Evolutionary conservation across 306 rosid genomes (phyloP).

Genomic region (Pyrus bretschneideri): DNA sequence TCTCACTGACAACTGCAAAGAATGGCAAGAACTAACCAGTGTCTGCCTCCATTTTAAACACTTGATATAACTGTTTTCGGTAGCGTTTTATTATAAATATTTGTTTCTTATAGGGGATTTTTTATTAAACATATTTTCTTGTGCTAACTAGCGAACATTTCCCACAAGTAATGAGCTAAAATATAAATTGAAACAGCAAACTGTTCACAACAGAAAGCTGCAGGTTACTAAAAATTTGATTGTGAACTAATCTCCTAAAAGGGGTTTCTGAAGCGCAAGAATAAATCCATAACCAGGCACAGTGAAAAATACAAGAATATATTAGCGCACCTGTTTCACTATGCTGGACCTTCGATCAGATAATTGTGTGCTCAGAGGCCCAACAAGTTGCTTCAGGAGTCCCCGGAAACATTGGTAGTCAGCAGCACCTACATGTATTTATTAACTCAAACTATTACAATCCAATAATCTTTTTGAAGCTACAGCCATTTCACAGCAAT

Average conservation of each 20-base stretch:
- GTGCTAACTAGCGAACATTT: neutral
- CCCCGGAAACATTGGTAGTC: slow-evolving; percentile 83
- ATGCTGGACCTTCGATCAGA: slow-evolving; percentile 97
- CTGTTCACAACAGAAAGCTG: neutral
- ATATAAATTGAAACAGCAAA: neutral
- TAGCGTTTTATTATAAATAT: neutral
- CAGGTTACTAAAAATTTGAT: neutral
- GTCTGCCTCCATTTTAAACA: neutral
- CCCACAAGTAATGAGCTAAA: neutral
- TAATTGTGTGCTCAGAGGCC: slow-evolving; percentile 81
- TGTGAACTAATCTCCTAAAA: slow-evolving; percentile 1
- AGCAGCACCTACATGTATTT: slow-evolving; percentile 52
- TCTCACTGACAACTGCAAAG: slow-evolving; percentile 5
- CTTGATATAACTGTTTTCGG: neutral
- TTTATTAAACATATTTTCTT: neutral
- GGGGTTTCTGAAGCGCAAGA: neutral
- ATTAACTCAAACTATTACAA: neutral
- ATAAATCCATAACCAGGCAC: slow-evolving; percentile 15
- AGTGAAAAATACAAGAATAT: slow-evolving; percentile 5
- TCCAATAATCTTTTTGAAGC: neutral
- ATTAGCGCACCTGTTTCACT: slow-evolving; percentile 81
- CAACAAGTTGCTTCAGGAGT: slow-evolving; percentile 86
- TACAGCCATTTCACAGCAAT: neutral
- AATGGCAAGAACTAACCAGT: neutral
- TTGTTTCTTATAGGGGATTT: neutral